phyloP scores from a whole-genome alignment of 495 filamentous ascomycete species.

The Aspergillus funiculosus region DNA sequence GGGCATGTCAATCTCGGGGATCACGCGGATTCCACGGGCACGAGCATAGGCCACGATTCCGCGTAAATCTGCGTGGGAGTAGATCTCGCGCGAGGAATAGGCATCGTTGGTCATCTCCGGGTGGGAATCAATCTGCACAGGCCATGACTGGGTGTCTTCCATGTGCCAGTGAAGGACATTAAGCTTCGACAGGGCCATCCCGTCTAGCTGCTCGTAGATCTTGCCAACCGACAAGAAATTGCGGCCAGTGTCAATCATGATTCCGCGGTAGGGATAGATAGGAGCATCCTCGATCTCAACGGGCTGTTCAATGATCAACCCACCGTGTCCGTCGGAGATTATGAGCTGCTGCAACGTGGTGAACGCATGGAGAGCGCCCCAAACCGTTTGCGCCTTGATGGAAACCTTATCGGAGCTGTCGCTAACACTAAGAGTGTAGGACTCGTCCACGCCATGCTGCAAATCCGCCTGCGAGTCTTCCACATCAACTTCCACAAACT shows the following conservation, averaged over 20 bases:
- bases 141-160: constrained; percentile 48
- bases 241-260: constrained; percentile 48
- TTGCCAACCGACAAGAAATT: constrained; percentile 46
- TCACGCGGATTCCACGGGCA: constrained; percentile 43
- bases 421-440: constrained; percentile 47
- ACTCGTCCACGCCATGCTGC: constrained; percentile 53
- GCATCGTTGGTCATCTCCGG: constrained; percentile 52
- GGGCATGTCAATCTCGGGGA: constrained; percentile 51
- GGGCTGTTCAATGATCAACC: constrained; percentile 45
- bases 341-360: constrained; percentile 53
- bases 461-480: constrained; percentile 37
- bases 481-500: constrained; percentile 38
- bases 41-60: constrained; percentile 43
- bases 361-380: constrained; percentile 55
- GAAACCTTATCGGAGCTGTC: constrained; percentile 29
- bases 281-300: constrained; percentile 44
- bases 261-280: constrained; percentile 45
- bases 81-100: constrained; percentile 44
- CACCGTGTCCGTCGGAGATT: constrained; percentile 41
- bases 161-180: constrained; percentile 51
- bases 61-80: constrained; percentile 35
- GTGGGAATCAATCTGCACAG: constrained; percentile 43
- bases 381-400: constrained; percentile 45
- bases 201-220: constrained; percentile 48
- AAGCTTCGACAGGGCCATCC: constrained; percentile 48